Evolutionary conservation across 257 asterid genomes (phyloP).

Genomic region (Paulownia fortunei): DNA sequence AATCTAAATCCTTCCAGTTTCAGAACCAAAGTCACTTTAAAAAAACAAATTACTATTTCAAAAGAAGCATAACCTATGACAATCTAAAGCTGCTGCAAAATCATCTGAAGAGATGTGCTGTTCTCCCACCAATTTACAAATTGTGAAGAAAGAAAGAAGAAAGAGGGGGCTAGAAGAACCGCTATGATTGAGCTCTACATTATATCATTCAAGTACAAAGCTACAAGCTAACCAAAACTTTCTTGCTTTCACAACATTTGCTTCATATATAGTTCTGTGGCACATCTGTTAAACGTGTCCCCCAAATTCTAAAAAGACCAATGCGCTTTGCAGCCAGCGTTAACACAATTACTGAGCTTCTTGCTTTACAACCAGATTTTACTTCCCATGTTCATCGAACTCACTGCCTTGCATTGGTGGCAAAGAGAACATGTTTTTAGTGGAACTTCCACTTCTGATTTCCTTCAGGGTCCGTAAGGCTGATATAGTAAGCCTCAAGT

Average conservation of each 20-base stretch:
- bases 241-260: constrained; percentile 18
- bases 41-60: no score
- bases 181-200: constrained; percentile 6
- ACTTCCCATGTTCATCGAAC: constrained; percentile 46
- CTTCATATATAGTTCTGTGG: not conserved
- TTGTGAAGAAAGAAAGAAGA: not conserved
- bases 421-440: constrained; percentile 64
- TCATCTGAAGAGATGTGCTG: constrained; percentile 12
- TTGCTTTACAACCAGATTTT: constrained; percentile 39
- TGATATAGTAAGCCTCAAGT: constrained; percentile 61
- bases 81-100: constrained; percentile 18
- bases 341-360: constrained; percentile 34
- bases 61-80: no score
- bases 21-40: no score
- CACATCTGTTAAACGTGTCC: not conserved
- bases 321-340: not conserved
- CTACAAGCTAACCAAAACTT: constrained; percentile 27
- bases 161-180: not conserved
- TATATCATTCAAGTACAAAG: constrained; percentile 14
- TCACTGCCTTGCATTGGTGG: constrained; percentile 59
- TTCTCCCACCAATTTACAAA: constrained; percentile 21
- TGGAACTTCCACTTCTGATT: constrained; percentile 73
- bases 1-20: no score
- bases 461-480: constrained; percentile 66
- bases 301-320: not conserved